Percentiles rank a stretch among this genome's conserved stretches.
Conservation (phyloP, 805 yeast genomes). For the Nakazawaea anatomiae region DNA sequence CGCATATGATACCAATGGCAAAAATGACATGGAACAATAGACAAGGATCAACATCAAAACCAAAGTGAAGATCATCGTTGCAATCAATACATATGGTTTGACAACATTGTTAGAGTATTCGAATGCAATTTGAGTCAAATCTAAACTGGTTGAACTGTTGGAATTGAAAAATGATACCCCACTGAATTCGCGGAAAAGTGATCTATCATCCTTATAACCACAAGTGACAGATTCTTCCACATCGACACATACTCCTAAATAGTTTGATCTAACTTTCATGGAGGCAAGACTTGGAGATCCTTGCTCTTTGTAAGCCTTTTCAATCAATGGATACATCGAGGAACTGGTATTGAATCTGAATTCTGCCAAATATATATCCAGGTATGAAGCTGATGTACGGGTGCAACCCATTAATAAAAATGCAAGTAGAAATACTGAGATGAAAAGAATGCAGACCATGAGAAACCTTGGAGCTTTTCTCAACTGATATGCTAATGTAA, state of each 20-base stretch:
- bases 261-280: slow-evolving; percentile 46
- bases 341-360: slow-evolving; percentile 43
- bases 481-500: slow-evolving; percentile 11
- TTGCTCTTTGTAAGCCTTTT: slow-evolving; percentile 27
- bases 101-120: slow-evolving; percentile 38
- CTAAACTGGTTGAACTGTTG: slow-evolving; percentile 27
- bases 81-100: slow-evolving; percentile 50
- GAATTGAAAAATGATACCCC: slow-evolving; percentile 29
- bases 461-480: slow-evolving; percentile 38
- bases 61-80: slow-evolving; percentile 38
- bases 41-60: slow-evolving; percentile 33
- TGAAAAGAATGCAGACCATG: slow-evolving; percentile 35
- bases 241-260: slow-evolving; percentile 50
- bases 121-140: slow-evolving; percentile 41
- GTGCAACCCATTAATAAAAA: slow-evolving; percentile 56
- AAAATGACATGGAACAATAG: slow-evolving; percentile 40
- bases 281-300: slow-evolving; percentile 29
- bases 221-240: slow-evolving; percentile 29
- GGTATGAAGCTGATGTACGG: slow-evolving; percentile 31
- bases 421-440: slow-evolving; percentile 43
- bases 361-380: slow-evolving; percentile 44
- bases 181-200: slow-evolving; percentile 19
- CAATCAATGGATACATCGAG: slow-evolving; percentile 32
- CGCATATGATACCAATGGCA: slow-evolving; percentile 34
- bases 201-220: slow-evolving; percentile 24